Evolutionary conservation across 352 stramenopile species (phyloP).

Genomic region (Halophytophthora polymorphica): DNA sequence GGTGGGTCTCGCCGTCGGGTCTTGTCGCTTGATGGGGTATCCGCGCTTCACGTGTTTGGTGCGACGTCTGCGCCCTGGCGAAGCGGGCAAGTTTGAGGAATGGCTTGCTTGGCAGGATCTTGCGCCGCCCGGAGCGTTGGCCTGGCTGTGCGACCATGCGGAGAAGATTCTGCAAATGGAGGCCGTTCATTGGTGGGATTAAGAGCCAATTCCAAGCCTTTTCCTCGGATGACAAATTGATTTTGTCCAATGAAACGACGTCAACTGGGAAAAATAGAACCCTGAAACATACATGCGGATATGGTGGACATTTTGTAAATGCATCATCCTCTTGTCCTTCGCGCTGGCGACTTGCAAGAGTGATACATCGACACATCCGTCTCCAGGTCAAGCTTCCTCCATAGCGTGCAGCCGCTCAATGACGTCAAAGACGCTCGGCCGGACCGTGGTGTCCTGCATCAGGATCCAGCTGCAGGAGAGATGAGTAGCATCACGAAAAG

Average conservation of each 20-base stretch:
- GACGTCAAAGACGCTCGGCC: slow-evolving; percentile 64
- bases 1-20: too few species aligned
- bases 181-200: not conserved
- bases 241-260: slow-evolving; percentile 4
- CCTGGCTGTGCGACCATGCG: not conserved
- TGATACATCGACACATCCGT: too few species aligned
- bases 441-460: slow-evolving; percentile 40
- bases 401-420: slow-evolving; percentile 60
- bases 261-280: not conserved
- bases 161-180: slow-evolving; percentile 2
- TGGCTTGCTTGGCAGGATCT: not conserved
- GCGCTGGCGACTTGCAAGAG: too few species aligned
- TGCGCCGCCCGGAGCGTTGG: not conserved
- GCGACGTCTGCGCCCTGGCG: too few species aligned
- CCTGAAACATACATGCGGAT: not conserved
- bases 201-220: too few species aligned
- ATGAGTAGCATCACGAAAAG: too few species aligned
- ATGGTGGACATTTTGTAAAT: not conserved
- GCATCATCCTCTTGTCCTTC: too few species aligned
- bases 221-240: too few species aligned
- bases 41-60: too few species aligned
- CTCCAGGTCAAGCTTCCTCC: too few species aligned
- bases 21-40: too few species aligned
- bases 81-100: too few species aligned
- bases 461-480: slow-evolving; percentile 59